Conservation (phyloP, 2,329 filamentous ascomycete genomes). For the Elsinoe necatrix region DNA sequence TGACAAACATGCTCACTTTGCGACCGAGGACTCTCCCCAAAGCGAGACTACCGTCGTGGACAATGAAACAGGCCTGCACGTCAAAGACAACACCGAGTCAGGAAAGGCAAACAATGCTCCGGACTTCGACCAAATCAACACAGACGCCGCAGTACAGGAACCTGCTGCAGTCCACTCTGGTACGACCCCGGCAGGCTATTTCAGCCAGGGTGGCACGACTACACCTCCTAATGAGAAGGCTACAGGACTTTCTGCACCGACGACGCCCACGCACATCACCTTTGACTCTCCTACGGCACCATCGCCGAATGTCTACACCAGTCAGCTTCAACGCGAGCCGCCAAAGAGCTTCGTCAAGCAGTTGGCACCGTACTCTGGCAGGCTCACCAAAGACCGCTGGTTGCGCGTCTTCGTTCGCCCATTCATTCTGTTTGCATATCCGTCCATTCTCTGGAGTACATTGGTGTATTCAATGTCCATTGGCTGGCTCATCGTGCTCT, state of each 20-base stretch:
- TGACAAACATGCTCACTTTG: conserved; percentile 20
- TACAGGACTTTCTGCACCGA: background rate
- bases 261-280: conserved; percentile 13
- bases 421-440: conserved; percentile 80
- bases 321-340: conserved; percentile 57
- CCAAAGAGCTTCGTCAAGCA: conserved; percentile 64
- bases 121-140: background rate
- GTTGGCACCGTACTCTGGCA: conserved; percentile 68
- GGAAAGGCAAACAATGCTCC: background rate
- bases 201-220: background rate
- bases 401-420: conserved; percentile 67
- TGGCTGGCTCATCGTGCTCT: conserved; percentile 92
- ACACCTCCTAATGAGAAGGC: background rate
- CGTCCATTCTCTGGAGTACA: conserved; percentile 79
- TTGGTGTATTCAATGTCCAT: conserved; percentile 79
- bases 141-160: background rate
- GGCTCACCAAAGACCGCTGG: conserved; percentile 72
- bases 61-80: background rate
- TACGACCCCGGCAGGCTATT: background rate
- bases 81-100: background rate
- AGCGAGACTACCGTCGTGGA: background rate
- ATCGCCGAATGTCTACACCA: conserved; percentile 51
- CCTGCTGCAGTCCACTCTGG: background rate
- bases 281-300: conserved; percentile 3
- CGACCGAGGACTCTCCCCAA: conserved; percentile 17